A percentile compares a stretch with the other conserved stretches of the same genome.
Evolutionary conservation across 805 yeast genomes (phyloP).

Genomic region (Candida corydali): DNA sequence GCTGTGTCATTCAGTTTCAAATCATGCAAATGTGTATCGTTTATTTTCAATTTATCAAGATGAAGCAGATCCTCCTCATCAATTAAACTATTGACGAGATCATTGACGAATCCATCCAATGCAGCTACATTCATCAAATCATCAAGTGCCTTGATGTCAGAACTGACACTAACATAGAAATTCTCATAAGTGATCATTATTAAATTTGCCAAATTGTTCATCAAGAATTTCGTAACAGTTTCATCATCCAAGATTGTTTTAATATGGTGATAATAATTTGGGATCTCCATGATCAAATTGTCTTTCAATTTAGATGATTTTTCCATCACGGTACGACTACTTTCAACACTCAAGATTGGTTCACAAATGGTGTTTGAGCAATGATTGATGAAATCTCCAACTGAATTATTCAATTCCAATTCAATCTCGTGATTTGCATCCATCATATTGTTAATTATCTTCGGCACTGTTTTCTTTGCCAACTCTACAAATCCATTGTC

Average conservation of each 20-base stretch:
- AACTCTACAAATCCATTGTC: slow-evolving; percentile 42
- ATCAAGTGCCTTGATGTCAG: slow-evolving; percentile 19
- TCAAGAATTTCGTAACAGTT: slow-evolving; percentile 31
- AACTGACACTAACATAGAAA: slow-evolving; percentile 37
- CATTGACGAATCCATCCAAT: slow-evolving; percentile 46
- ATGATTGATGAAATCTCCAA: slow-evolving; percentile 62
- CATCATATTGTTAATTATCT: slow-evolving; percentile 73
- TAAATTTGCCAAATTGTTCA: slow-evolving; percentile 40
- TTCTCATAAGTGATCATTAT: slow-evolving; percentile 54
- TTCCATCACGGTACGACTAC: slow-evolving; percentile 16
- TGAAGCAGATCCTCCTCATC: too few relatives aligned
- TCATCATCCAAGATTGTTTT: slow-evolving; percentile 52
- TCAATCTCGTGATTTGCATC: slow-evolving; percentile 75
- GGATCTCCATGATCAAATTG: slow-evolving; percentile 50
- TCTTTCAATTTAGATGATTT: slow-evolving; percentile 42
- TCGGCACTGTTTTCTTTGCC: slow-evolving; percentile 70
- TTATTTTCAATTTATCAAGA: too few relatives aligned
- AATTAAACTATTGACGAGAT: slow-evolving; percentile 20
- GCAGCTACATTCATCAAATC: slow-evolving; percentile 64
- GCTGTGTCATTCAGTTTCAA: too few relatives aligned
- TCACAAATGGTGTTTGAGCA: slow-evolving; percentile 41
- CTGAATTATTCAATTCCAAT: slow-evolving; percentile 64
- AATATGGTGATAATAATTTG: slow-evolving; percentile 51
- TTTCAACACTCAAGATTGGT: slow-evolving; percentile 30
- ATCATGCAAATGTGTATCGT: too few relatives aligned